These are phyloP conservation scores for Withania somnifera DNA, from an alignment of 305 asterid genomes.

Conservation along the genomic window DNA sequence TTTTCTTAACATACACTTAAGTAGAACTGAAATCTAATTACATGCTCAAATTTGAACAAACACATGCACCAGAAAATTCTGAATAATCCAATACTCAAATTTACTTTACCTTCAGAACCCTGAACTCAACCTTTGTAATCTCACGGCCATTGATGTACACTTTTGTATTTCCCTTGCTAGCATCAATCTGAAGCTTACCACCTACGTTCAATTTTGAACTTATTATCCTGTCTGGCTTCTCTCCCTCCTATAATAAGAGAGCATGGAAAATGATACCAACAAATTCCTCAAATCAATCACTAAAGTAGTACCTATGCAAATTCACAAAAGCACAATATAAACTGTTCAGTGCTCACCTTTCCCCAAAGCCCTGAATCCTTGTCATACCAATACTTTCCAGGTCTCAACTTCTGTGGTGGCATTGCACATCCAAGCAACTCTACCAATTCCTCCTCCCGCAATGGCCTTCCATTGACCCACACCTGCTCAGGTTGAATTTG, in stretches of 20 bases:
- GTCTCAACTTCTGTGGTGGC: conserved; percentile 42
- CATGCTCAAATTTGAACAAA: neutral
- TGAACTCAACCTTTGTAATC: conserved; percentile 53
- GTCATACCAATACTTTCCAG: conserved; percentile 65
- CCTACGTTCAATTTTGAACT: conserved; percentile 44
- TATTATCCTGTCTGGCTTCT: conserved; percentile 41
- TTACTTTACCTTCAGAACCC: conserved; percentile 47
- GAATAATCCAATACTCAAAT: neutral
- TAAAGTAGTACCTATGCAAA: neutral
- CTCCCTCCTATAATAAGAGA: conserved; percentile 38
- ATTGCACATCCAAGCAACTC: conserved; percentile 31
- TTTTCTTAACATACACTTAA: neutral
- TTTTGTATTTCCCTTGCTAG: conserved; percentile 47
- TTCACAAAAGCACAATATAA: neutral
- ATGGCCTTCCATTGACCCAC: conserved; percentile 36
- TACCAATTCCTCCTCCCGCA: conserved; percentile 39
- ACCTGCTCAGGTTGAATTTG: conserved; percentile 47
- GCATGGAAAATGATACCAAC: neutral
- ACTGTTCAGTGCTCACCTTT: conserved; percentile 40
- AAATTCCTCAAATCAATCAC: neutral
- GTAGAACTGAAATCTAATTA: neutral
- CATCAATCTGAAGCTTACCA: conserved; percentile 46
- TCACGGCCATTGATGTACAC: conserved; percentile 62
- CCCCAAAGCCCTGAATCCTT: conserved; percentile 69
- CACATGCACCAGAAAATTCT: neutral